Base-by-base conservation (phyloP, 1,139 yeast species). In the Pichia sp. region DNA sequence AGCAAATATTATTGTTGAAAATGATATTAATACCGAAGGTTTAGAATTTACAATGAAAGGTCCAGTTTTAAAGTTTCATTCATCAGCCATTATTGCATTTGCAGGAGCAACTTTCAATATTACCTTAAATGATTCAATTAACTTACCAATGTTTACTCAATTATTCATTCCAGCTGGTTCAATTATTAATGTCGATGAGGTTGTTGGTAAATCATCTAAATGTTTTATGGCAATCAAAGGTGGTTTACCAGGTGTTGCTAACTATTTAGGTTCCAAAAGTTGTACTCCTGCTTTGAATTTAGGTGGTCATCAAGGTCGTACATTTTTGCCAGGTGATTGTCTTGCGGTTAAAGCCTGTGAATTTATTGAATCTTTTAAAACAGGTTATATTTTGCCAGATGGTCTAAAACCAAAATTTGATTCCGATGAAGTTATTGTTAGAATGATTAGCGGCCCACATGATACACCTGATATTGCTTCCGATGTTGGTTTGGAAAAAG, bases 231-330 rank as follows among this genome's bases (percentile, higher is more conserved):
- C 69, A 2, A 46, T 66, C 27, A 58, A 61, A 50, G 70, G 70
- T 9, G 70, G 70, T 0, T 53, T 66, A 3, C 69, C 68, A 3
- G 65, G 61, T 30, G 69, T 66, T 35, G 67, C 69, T 3, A 41
- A 48, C 8, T 66, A 65, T 41, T 49, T 66, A 23, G 69, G 68
- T 3, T 65, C 69, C 12, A 66, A 65, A 43, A 50, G 65, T 35
- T 64, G 69, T 49, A 55, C 65, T 12, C 70, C 70, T 20, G 60
- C 68, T 3, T 52, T 66, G 40, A 55, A 54, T 23, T 48, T 66
- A 5, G 70, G 70, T 39, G 70, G 70, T 3, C 69, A 65, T 46
- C 70, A 66, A 51, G 70, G 68, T n/a, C 51, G 70, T 37, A 58
- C 59, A 4, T 52, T 66, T 25, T 53, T 65, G 40, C 58, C 58